Conservation (phyloP, 345 rosid species). For the Murraya koenigii region DNA sequence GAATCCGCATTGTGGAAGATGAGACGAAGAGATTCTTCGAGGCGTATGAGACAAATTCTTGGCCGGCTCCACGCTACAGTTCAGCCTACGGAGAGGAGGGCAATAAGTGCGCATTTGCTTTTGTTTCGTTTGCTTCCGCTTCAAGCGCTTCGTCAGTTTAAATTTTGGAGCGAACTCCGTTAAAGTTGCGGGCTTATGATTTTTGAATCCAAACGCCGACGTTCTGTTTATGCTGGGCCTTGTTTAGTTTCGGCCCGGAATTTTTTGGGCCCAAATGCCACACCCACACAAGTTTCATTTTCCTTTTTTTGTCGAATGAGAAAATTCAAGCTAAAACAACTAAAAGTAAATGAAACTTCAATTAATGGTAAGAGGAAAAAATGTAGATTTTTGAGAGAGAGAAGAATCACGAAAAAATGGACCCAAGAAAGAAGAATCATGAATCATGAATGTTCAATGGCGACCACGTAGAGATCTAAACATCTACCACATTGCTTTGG, state of each 20-base stretch:
- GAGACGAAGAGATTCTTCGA: constrained; percentile 10
- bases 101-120: neutral
- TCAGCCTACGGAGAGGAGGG: no score
- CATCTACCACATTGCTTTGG: neutral
- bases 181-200: neutral
- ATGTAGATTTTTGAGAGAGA: neutral
- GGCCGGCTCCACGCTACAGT: constrained; percentile 17
- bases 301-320: neutral
- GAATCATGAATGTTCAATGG: neutral
- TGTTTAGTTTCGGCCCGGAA: neutral
- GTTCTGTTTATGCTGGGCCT: neutral
- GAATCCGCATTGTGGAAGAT: constrained; percentile 3
- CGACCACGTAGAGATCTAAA: neutral
- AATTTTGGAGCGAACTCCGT: constrained; percentile 12
- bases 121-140: neutral
- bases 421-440: neutral
- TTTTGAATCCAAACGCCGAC: neutral
- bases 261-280: neutral
- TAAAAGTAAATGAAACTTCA: neutral
- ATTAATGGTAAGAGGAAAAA: neutral
- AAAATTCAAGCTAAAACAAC: neutral
- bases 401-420: neutral
- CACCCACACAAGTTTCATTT: no score
- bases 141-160: no score
- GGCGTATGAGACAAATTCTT: constrained; percentile 9